Evolutionary conservation across 1,284 basidiomycete genomes (phyloP), one percentile per base, ranked within the genome.

Genomic region (Ustilago curta): DNA sequence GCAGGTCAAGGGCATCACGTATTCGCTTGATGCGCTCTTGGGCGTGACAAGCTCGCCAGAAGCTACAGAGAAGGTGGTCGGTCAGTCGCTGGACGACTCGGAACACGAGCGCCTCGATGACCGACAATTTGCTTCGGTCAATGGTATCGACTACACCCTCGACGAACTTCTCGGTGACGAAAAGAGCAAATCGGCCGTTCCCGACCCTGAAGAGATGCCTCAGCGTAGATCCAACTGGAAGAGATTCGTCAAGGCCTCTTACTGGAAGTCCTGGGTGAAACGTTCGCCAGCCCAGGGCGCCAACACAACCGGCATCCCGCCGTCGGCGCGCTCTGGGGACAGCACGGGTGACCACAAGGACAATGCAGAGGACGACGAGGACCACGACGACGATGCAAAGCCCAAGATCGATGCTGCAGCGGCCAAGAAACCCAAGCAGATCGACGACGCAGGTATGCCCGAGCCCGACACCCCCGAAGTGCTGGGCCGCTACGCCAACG

Each of bases 1-100:
- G 85, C 95, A 98, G 86, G 94, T 99, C 82, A 99, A 99, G 86
- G 96, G 96, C 18, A 78, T 97, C 74, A 98, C 94, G 0, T 98
- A 98, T 83, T 97, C 94, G 8, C 89, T 99, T 25, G 92, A 96
- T 76, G 95, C 95, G 0, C 88, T 99, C 0, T 90, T 98, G 1
- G 77, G 77, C 29, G 68, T 68, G 11, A 69, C 60, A 29, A 77
- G 75, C 47, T 43, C 53, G 16, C 79, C 81, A 6, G 69, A 79
- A 44, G 58, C 76, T 2, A 77, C 72, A 19, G 79, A 79, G 37
- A 74, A 63, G 21, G 71, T 54, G 11, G 66, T 61, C 6, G 56
- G 40, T 54, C 35, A 56, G 4, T 49, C 43, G 31, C 9, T 31
- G 23, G 40, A 39, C 11, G 42, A 67, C 3, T 32, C 42, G 1